Evolutionary conservation across 2,329 filamentous ascomycete species (phyloP).

Genomic region (Harringtonia lauricola): DNA sequence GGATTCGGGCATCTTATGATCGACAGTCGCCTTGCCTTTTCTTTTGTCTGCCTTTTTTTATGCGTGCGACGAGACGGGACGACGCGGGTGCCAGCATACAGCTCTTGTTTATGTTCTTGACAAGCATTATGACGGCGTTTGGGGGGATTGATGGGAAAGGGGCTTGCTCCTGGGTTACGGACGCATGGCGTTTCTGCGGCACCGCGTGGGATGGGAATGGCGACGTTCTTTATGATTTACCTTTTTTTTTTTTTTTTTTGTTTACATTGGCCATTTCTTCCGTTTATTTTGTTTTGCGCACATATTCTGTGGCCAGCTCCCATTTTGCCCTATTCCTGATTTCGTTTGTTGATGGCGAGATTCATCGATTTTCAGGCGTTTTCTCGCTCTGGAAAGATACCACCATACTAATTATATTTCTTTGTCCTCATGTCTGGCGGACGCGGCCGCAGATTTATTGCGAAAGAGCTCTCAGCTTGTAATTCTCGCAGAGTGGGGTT

Average conservation of each 20-base stretch:
- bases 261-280: not conserved
- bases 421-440: too few relatives aligned
- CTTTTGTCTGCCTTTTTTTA: not conserved
- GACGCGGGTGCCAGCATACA: not conserved
- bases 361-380: too few relatives aligned
- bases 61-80: not conserved
- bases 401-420: too few relatives aligned
- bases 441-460: too few relatives aligned
- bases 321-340: not conserved
- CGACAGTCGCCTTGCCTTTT: not conserved
- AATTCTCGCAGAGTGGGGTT: too few relatives aligned
- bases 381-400: too few relatives aligned
- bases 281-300: not conserved
- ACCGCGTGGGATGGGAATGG: not conserved
- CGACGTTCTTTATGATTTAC: not conserved
- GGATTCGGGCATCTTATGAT: slow-evolving; percentile 85
- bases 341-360: too few relatives aligned
- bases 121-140: slow-evolving; percentile 5
- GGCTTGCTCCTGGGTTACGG: not conserved
- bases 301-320: too few relatives aligned
- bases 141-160: not conserved
- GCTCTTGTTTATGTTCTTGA: not conserved
- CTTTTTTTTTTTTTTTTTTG: not conserved
- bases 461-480: not conserved
- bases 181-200: slow-evolving; percentile 2